Evolutionary conservation across 1,284 basidiomycete species (phyloP).

Genomic region (Sanghuangporus sanghuang): DNA sequence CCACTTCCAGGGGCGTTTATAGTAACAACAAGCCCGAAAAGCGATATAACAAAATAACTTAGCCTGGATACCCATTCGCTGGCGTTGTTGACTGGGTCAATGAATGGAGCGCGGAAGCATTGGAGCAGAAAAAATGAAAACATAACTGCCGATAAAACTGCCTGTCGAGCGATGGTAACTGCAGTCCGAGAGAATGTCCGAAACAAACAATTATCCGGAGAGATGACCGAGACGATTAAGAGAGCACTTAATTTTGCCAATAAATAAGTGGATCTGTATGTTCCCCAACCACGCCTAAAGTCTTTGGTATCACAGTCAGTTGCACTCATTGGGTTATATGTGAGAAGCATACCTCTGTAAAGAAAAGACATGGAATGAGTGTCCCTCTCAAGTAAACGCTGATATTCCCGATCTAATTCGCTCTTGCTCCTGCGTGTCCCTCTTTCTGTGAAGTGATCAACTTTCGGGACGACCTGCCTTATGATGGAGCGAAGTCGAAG

Average conservation of each 20-base stretch:
- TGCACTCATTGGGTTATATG: neutral
- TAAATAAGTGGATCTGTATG: conserved; percentile 58
- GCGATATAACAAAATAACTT: conserved; percentile 64
- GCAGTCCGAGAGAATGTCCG: conserved; percentile 44
- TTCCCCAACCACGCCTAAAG: conserved; percentile 66
- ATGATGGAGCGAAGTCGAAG: conserved; percentile 57
- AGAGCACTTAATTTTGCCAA: conserved; percentile 68
- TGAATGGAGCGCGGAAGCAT: conserved; percentile 58
- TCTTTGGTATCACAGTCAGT: conserved; percentile 31
- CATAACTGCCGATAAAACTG: conserved; percentile 56
- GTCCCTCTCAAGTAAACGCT: conserved; percentile 60
- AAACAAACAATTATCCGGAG: conserved; percentile 71
- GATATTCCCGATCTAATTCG: conserved; percentile 72
- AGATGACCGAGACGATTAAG: conserved; percentile 61
- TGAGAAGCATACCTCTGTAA: conserved; percentile 48
- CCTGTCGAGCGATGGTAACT: conserved; percentile 60
- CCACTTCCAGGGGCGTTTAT: conserved; percentile 50
- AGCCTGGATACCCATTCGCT: conserved; percentile 70
- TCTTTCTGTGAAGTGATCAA: conserved; percentile 68
- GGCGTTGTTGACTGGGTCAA: conserved; percentile 71
- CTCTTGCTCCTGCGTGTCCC: conserved; percentile 51
- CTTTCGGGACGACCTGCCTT: conserved; percentile 51
- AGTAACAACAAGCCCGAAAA: conserved; percentile 55
- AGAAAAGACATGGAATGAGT: conserved; percentile 67
- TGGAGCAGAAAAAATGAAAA: conserved; percentile 58